These are phyloP conservation scores for Knoxdaviesia proteae DNA, from an alignment of 2,329 filamentous ascomycete genomes.

Conservation along the genomic window DNA sequence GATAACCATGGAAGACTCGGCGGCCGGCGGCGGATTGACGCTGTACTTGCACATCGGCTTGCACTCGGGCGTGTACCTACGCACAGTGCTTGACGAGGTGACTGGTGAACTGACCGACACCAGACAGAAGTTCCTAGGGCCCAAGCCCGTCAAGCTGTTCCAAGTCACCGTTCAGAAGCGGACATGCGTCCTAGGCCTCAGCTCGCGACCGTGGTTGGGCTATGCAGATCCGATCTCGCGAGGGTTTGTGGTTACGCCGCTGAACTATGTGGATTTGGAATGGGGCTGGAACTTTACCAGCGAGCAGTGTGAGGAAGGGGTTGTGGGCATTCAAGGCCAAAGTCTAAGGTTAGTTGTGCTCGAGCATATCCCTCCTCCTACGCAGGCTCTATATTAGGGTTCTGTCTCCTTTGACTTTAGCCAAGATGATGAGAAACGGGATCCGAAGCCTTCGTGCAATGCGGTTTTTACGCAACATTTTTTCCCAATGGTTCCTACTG, in stretches of 20 bases:
- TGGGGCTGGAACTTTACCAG: slow-evolving; percentile 96
- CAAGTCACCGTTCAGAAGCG: slow-evolving; percentile 74
- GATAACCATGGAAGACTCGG: slow-evolving; percentile 89
- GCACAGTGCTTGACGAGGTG: slow-evolving; percentile 84
- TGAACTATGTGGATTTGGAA: slow-evolving; percentile 74
- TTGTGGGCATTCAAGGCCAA: slow-evolving; percentile 81
- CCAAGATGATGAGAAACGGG: slow-evolving; percentile 42
- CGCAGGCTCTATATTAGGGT: not conserved
- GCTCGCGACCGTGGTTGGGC: slow-evolving; percentile 86
- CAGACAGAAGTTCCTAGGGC: slow-evolving; percentile 79
- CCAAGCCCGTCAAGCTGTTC: slow-evolving; percentile 76
- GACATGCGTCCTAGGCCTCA: slow-evolving; percentile 71
- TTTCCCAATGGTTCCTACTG: slow-evolving; percentile 96
- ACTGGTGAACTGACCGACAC: slow-evolving; percentile 93
- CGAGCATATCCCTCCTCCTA: not conserved
- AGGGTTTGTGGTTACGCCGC: slow-evolving; percentile 75
- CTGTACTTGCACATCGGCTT: slow-evolving; percentile 92
- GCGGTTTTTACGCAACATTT: slow-evolving; percentile 30
- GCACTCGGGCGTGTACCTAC: slow-evolving; percentile 84
- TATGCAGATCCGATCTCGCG: slow-evolving; percentile 67
- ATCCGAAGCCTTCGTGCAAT: slow-evolving; percentile 33
- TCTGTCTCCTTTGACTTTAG: slow-evolving; percentile 3
- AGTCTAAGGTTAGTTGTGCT: slow-evolving; percentile 49
- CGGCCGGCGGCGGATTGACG: slow-evolving; percentile 58
- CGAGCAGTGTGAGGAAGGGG: slow-evolving; percentile 79